A percentile compares a stretch with the other conserved stretches of the same genome.
phyloP scores from a whole-genome alignment of 163 green algal genomes.

The Coccomyxa subellipsoidea region DNA sequence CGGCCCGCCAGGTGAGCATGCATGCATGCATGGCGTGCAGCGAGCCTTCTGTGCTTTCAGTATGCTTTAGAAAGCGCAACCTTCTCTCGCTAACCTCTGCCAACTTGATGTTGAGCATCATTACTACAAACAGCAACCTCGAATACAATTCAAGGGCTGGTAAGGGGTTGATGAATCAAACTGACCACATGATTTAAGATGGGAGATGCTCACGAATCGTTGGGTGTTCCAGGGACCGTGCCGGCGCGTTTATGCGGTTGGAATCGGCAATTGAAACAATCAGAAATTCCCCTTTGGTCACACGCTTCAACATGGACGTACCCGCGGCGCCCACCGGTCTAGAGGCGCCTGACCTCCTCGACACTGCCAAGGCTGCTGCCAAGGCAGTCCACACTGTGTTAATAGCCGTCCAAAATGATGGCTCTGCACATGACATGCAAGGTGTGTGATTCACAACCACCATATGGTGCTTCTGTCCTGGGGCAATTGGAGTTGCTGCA shows the following conservation, averaged over 20 bases:
- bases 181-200: too few relatives aligned
- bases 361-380: neutral
- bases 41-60: neutral
- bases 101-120: conserved; percentile 68
- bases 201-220: too few relatives aligned
- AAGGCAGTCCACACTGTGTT: neutral
- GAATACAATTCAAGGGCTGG: too few relatives aligned
- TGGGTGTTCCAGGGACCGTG: neutral
- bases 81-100: conserved; percentile 59
- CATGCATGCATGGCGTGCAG: neutral
- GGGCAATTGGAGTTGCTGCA: too few relatives aligned
- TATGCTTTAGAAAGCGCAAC: conserved; percentile 40
- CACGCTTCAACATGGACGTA: neutral
- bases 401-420: too few relatives aligned
- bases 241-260: neutral
- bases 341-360: neutral
- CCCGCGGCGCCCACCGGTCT: neutral
- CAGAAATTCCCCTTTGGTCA: neutral
- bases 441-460: neutral
- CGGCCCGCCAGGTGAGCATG: conserved; percentile 56
- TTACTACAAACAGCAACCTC: conserved; percentile 57
- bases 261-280: neutral
- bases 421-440: neutral
- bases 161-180: too few relatives aligned
- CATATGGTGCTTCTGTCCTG: too few relatives aligned